These are phyloP conservation scores for Lentinus tigrinus DNA, from an alignment of 768 basidiomycete species.

Conservation along the genomic window DNA sequence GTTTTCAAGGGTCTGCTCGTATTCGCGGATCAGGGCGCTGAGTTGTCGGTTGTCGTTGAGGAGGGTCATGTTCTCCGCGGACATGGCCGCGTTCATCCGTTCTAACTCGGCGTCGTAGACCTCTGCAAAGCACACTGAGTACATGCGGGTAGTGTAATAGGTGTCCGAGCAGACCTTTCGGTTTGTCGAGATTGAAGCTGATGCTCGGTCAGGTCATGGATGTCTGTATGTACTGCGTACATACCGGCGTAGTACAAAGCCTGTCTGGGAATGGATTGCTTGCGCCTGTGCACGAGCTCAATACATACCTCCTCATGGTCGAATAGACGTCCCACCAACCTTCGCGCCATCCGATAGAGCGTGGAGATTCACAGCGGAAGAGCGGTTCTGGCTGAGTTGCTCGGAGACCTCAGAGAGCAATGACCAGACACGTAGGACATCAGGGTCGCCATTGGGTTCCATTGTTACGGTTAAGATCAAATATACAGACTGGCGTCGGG, in stretches of 20 bases:
- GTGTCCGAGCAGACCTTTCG: constrained; percentile 57
- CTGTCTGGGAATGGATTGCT: constrained; percentile 86
- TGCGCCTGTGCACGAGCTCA: constrained; percentile 54
- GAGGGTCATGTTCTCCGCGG: constrained; percentile 78
- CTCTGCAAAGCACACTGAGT: constrained; percentile 47
- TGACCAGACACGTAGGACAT: constrained; percentile 60
- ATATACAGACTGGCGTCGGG: background rate
- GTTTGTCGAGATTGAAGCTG: constrained; percentile 87
- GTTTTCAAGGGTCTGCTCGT: constrained; percentile 92
- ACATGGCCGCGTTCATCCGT: constrained; percentile 77
- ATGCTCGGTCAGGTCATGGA: background rate
- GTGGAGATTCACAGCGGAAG: constrained; percentile 69
- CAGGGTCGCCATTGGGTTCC: constrained; percentile 51
- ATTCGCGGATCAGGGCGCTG: constrained; percentile 87
- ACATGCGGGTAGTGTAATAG: background rate
- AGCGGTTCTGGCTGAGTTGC: constrained; percentile 78
- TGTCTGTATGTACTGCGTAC: constrained; percentile 23
- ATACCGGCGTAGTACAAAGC: constrained; percentile 84
- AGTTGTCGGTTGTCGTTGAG: constrained; percentile 97
- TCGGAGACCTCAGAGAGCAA: constrained; percentile 79
- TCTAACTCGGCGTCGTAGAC: constrained; percentile 89
- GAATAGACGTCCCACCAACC: constrained; percentile 41
- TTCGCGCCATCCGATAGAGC: constrained; percentile 75
- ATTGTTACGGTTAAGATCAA: constrained; percentile 48
- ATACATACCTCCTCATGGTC: background rate